Base-by-base conservation (phyloP, 2,329 filamentous ascomycete genomes). In the Alternaria dauci region DNA sequence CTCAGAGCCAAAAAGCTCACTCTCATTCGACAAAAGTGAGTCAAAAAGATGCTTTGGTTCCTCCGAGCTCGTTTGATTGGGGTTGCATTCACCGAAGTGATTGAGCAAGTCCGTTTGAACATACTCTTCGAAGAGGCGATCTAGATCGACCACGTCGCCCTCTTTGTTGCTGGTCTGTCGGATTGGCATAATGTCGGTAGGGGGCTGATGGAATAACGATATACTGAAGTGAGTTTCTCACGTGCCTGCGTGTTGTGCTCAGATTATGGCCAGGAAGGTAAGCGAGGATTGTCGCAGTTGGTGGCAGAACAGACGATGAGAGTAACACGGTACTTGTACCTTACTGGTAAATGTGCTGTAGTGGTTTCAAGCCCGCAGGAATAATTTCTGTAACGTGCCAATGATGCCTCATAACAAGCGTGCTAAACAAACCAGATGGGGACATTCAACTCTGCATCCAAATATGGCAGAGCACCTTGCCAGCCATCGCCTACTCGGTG, bases 41-140 rank as follows among this genome's bases (percentile, higher is more conserved):
- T 82, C 75, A 81, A 86, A 84, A 75, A 85, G 78, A 72, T 85
- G 81, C 66, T 82, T 80, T 66, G 84, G 77, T 63, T 85, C 81
- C 69, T 83, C 77, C 57, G 81, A 80, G 70, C 81, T 81, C 69
- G 81, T 78, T 63, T 81, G 79, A 66, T 84, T 82, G 76, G 82
- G 82, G 65, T 81, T 76, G 62, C 78, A 78, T 62, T 82, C 80
- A 68, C 80, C 81, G 62, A 80, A 76, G 55, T 81, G 68, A 32
- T 72, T 81, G 67, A 84, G 81, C 57, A 84, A 80, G 61, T 87
- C 86, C 76, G 85, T 83, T 67, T 87, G 83, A 75, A 88, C 82
- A 73, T 87, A 88, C 74, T 88, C 84, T 71, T 88, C 86, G 81
- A 90, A 89, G 76, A 89, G 81, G 75, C 86, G 85, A 77, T 85